Conservation (phyloP, 1,284 basidiomycete genomes). For the Trichosporon ovoides region DNA sequence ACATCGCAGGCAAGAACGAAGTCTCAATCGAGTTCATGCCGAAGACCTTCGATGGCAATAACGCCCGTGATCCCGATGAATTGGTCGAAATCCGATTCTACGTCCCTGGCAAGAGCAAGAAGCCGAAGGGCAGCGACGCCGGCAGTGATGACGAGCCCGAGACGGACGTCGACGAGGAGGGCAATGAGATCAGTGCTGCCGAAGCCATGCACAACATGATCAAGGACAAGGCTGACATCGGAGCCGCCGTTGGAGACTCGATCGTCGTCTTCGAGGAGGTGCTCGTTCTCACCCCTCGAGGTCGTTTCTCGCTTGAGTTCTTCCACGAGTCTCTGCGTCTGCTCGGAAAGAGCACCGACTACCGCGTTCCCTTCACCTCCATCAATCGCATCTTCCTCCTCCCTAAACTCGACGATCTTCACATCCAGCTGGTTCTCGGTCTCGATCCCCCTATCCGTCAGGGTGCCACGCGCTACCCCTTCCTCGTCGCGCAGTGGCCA, state of each 20-base stretch:
- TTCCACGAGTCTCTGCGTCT: constrained; percentile 89
- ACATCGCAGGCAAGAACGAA: constrained; percentile 94
- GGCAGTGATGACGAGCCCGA: constrained; percentile 58
- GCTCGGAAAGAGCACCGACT: constrained; percentile 97
- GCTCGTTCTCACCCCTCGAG: constrained; percentile 91
- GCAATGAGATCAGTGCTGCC: constrained; percentile 68
- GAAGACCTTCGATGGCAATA: constrained; percentile 47
- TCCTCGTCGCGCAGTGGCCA: constrained; percentile 95
- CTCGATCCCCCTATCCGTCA: constrained; percentile 91
- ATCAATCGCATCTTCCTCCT: constrained; percentile 88
- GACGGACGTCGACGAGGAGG: constrained; percentile 50
- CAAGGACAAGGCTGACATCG: constrained; percentile 95
- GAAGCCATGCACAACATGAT: constrained; percentile 94
- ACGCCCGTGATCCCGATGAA: constrained; percentile 62
- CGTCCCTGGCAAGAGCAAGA: constrained; percentile 65
- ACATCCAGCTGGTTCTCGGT: constrained; percentile 88
- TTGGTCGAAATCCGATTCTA: constrained; percentile 96
- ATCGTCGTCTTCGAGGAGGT: constrained; percentile 96
- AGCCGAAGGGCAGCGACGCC: constrained; percentile 59
- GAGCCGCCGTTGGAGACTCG: constrained; percentile 84
- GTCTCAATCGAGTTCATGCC: constrained; percentile 90
- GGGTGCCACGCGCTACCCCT: constrained; percentile 96
- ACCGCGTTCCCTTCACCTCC: constrained; percentile 89
- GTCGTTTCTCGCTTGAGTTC: constrained; percentile 97
- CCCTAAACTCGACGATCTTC: constrained; percentile 89